Evolutionary conservation across 139 green algal genomes (phyloP).

Genomic region (Edaphochlamys debaryana): DNA sequence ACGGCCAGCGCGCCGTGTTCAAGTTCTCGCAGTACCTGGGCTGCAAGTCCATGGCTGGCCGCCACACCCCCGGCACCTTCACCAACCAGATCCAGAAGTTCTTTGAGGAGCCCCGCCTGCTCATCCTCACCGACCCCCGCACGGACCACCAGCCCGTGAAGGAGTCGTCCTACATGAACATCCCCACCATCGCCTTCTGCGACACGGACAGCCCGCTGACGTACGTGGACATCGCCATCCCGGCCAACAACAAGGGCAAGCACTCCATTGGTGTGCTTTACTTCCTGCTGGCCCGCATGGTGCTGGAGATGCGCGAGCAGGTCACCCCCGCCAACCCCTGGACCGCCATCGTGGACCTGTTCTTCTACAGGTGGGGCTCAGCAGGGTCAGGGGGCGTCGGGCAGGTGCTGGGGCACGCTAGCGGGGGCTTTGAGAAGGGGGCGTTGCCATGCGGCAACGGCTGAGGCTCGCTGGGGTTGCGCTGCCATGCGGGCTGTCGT

Average conservation of each 20-base stretch:
- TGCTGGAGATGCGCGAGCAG: conserved; percentile 97
- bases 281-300: conserved; percentile 97
- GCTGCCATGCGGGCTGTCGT: too few species aligned
- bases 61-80: conserved; percentile 99
- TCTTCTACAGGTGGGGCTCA: conserved; percentile 95
- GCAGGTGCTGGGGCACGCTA: too few species aligned
- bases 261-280: conserved; percentile 97
- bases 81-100: conserved; percentile 99
- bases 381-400: too few species aligned
- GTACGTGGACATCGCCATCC: conserved; percentile 98
- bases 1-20: conserved; percentile 96
- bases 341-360: conserved; percentile 98
- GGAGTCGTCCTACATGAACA: conserved; percentile 98
- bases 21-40: conserved; percentile 99
- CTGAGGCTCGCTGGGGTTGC: too few species aligned
- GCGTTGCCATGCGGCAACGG: too few species aligned
- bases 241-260: conserved; percentile 99
- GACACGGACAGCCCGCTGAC: conserved; percentile 97
- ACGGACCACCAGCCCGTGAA: conserved; percentile 96
- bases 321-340: conserved; percentile 79
- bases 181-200: conserved; percentile 99
- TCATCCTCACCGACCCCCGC: conserved; percentile 95
- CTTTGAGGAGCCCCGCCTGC: conserved; percentile 97
- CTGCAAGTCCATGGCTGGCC: conserved; percentile 91
- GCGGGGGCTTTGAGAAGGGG: too few species aligned